A percentile compares a stretch with the other conserved stretches of the same genome.
Conservation (phyloP, 139 green algal species). For the Chlorella sp. region DNA sequence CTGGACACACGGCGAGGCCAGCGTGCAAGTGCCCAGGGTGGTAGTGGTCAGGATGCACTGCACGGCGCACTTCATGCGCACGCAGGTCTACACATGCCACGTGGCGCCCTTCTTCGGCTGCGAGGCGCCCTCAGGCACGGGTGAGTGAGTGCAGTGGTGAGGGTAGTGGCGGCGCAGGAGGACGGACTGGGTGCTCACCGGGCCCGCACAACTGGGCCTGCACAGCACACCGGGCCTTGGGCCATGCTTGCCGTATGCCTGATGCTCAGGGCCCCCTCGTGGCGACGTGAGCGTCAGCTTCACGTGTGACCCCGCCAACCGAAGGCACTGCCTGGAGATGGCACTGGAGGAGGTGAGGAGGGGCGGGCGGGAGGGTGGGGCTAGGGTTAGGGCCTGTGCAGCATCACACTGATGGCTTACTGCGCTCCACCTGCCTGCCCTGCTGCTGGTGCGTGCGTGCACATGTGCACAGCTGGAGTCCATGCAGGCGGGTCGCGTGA, state of each 20-base stretch:
- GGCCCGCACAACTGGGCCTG: too few relatives aligned
- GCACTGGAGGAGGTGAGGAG: slow-evolving; percentile 52
- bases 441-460: not conserved
- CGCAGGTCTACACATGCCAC: slow-evolving; percentile 10
- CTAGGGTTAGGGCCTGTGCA: not conserved
- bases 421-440: not conserved
- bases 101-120: slow-evolving; percentile 50
- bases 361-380: slow-evolving; percentile 33
- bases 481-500: slow-evolving; percentile 48
- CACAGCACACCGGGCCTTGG: too few relatives aligned
- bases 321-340: slow-evolving; percentile 45
- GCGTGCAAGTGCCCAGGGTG: too few relatives aligned
- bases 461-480: not conserved
- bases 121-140: slow-evolving; percentile 42
- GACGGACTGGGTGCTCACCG: too few relatives aligned
- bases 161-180: too few relatives aligned
- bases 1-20: too few relatives aligned
- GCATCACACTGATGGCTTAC: not conserved
- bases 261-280: slow-evolving; percentile 24
- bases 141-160: too few relatives aligned
- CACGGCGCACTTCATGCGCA: too few relatives aligned
- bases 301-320: slow-evolving; percentile 67
- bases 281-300: slow-evolving; percentile 77
- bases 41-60: too few relatives aligned
- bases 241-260: too few relatives aligned